phyloP scores from a whole-genome alignment of 1,284 basidiomycete species.

The Vanrija sp. region DNA sequence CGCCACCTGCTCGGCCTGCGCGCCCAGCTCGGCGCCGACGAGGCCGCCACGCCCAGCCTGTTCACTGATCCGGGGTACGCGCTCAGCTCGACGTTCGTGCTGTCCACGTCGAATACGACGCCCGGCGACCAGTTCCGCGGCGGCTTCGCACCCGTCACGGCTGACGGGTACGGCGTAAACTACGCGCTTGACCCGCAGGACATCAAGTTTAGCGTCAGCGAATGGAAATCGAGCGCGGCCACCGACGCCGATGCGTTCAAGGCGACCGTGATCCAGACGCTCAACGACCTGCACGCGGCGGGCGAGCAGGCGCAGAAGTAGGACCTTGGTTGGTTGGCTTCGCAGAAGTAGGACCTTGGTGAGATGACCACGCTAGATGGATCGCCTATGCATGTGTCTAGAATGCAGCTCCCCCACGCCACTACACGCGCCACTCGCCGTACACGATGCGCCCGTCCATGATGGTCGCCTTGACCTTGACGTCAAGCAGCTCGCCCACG shows the following conservation, averaged over 20 bases:
- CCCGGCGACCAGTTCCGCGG: conserved; percentile 14
- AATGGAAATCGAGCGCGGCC: conserved; percentile 3
- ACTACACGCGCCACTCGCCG: conserved; percentile 17
- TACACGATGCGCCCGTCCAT: conserved; percentile 71
- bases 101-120: conserved; percentile 14
- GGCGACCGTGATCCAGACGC: conserved; percentile 5
- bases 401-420: too few relatives aligned
- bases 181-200: conserved; percentile 12
- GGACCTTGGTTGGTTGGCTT: not conserved
- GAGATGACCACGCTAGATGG: too few relatives aligned
- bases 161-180: conserved; percentile 12
- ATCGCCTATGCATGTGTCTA: too few relatives aligned
- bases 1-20: conserved; percentile 14
- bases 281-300: conserved; percentile 3
- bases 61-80: conserved; percentile 11
- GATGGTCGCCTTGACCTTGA: conserved; percentile 68
- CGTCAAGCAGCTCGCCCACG: conserved; percentile 61
- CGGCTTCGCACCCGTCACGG: conserved; percentile 10
- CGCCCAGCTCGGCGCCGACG: conserved; percentile 7
- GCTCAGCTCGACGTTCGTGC: conserved; percentile 4
- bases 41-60: not conserved
- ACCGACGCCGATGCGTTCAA: conserved; percentile 6
- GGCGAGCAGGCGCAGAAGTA: conserved; percentile 3
- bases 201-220: conserved; percentile 10
- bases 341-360: not conserved